Base-by-base conservation (phyloP, 2,329 filamentous ascomycete genomes). In the Aspergillus sp. region DNA sequence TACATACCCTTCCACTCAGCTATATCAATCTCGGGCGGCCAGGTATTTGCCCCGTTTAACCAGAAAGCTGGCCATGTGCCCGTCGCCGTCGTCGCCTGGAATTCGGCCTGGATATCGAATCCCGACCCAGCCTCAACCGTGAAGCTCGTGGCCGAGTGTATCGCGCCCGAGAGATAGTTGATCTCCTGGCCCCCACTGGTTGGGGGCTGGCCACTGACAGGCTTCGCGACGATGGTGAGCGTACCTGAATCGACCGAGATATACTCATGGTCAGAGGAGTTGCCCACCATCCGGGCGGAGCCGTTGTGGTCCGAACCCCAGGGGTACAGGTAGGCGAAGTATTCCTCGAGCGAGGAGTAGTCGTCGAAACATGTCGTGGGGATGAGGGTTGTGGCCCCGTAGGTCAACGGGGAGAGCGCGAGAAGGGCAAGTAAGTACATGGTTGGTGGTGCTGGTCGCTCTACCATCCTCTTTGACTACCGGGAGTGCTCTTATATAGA, bases 21-120 rank as follows among this genome's bases (percentile, higher is more conserved):
- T 66, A 84, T 74, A 61, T 84, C 81, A 50, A 84, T 76, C 73
- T 83, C 82, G 0, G 81, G 82, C 14, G 81, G 81, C 81, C 82
- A 84, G 0, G 74, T 72, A 42, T 79, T 62, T 0, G 79, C 79
- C 0, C 73, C 79, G 1, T 79, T 82, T 13, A 83, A 65, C 81
- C 81, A 83, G 59, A 83, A 83, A 0, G 81, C 81, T 0, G 81
- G 81, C 82, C 81, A 83, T 0, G 79, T 82, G 6, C 79, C 75
- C 53, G 70, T 58, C 5, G 59, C 60, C 0, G 65, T 65, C 1
- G 74, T 64, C 0, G 75, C 75, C 47, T 70, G 62, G 52, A 77
- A 74, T 11, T 69, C 64, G 0, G 65, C 74, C 2, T 53, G 58
- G 56, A 78, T 74, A 44, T 74, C 65, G 9, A 73, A 65, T 1